Evolutionary conservation across 2,329 filamentous ascomycete genomes (phyloP), one percentile per base, ranked within the genome.

Genomic region (Scytalidium sp.): DNA sequence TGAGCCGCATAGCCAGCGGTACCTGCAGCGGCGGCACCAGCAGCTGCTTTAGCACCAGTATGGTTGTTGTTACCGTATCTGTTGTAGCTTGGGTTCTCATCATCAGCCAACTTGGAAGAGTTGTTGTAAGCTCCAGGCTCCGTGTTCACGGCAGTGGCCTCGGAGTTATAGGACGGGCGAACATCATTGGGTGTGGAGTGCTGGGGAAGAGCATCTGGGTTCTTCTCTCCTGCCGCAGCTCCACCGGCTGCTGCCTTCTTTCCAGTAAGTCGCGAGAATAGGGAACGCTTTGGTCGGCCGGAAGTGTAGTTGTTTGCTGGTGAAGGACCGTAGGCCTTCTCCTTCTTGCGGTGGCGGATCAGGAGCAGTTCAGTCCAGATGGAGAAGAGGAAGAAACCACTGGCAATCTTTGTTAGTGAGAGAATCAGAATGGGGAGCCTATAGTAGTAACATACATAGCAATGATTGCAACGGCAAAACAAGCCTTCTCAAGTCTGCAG

Each of bases 391-490:
- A 93, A 94, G 69, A 93, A 84, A 71, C 88, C 67, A 44, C 84
- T 88, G 40, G 19, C 40, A 23, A 36, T 19, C 19, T 41, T 21
- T 21, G 41, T 58, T n/a, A n/a, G n/a, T n/a, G 22, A 53, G 41
- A 45, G 10, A 3, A 15, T 32, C 43, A 10, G 42, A 13, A 19
- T 15, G 51, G 47, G 8, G 27, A 17, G n/a, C n/a, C n/a, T n/a
- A n/a, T n/a, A n/a, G n/a, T 19, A 17, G 10, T 13, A 25, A 73
- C 77, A 73, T 75, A 91, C 84, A 88, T 83, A 62, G 79, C 87
- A 50, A 91, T 80, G 52, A 97, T 87, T 23, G 91, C 74, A 15
- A 94, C 84, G 3, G 88, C 87, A 56, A 97, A 85, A 52, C 76
- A 80, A 41, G 85, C 90, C 45, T 84, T 89, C 70, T 96, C 83